Conservation (phyloP, 495 filamentous ascomycete genomes). For the Friedmanniomyces endolithicus region DNA sequence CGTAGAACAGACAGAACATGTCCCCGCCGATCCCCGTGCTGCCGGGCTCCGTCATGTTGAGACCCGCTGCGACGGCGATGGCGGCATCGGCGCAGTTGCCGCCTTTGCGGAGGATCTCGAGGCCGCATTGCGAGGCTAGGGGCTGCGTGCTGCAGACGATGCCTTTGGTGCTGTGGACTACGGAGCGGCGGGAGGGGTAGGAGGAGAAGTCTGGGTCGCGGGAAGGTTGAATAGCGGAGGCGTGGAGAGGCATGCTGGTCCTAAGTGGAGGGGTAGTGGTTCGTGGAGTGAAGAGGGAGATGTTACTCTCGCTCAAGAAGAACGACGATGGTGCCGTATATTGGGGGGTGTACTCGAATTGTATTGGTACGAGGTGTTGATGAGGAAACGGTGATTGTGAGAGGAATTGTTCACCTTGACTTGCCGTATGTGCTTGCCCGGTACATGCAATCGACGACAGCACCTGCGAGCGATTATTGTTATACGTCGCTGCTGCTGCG, state of each 20-base stretch:
- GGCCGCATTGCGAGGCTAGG: conserved; percentile 75
- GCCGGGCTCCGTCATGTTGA: conserved; percentile 88
- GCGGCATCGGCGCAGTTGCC: conserved; percentile 96
- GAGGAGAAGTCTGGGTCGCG: conserved; percentile 48
- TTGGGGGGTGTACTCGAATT: too few species aligned
- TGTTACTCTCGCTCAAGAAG: too few species aligned
- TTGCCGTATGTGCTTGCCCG: neutral
- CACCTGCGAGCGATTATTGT: too few species aligned
- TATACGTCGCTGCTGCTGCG: neutral
- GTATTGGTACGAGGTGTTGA: too few species aligned
- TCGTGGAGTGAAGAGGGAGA: neutral
- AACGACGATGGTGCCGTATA: too few species aligned
- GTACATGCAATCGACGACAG: neutral
- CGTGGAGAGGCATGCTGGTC: conserved; percentile 12
- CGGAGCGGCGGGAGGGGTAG: conserved; percentile 76
- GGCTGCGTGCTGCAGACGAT: conserved; percentile 89
- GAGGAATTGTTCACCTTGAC: neutral
- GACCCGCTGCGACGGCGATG: conserved; percentile 74
- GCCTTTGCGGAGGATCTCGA: conserved; percentile 68
- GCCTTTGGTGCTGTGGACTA: conserved; percentile 84
- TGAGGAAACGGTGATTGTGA: too few species aligned
- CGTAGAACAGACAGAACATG: conserved; percentile 94
- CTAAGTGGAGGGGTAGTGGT: neutral
- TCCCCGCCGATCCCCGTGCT: conserved; percentile 97
- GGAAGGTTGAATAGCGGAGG: conserved; percentile 20